Conservation (phyloP, 768 basidiomycete species). For the Russula olivacea region DNA sequence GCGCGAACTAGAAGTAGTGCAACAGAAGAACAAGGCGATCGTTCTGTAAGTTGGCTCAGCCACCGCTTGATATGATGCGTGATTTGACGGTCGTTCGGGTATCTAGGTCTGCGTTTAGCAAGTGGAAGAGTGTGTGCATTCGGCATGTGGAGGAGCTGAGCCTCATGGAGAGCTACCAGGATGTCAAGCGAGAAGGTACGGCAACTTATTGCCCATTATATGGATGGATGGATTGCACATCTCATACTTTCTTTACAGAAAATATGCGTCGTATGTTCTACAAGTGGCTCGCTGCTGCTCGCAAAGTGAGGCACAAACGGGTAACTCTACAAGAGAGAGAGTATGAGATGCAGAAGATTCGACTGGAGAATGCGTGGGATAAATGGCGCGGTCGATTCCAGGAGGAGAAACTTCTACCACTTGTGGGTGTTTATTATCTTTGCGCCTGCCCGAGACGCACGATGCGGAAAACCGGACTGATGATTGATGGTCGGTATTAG, state of each 20-base stretch:
- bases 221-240: neutral
- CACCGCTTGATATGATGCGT: neutral
- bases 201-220: neutral
- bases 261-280: constrained; percentile 59
- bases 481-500: constrained; percentile 9
- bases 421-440: constrained; percentile 41
- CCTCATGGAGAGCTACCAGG: constrained; percentile 79
- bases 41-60: constrained; percentile 33
- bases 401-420: constrained; percentile 56
- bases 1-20: constrained; percentile 59
- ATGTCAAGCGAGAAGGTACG: constrained; percentile 74
- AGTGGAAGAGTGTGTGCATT: constrained; percentile 59
- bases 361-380: constrained; percentile 61
- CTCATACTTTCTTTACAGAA: constrained; percentile 39
- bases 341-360: constrained; percentile 49
- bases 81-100: neutral
- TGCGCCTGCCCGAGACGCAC: no score
- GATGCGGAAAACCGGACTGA: constrained; percentile 1
- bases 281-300: constrained; percentile 60
- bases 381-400: constrained; percentile 72
- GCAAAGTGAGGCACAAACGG: constrained; percentile 56
- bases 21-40: constrained; percentile 39
- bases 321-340: constrained; percentile 54
- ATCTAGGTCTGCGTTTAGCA: constrained; percentile 50
- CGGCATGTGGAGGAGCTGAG: constrained; percentile 66